Percentiles rank a stretch among this genome's conserved stretches.
phyloP scores from a whole-genome alignment of 164 flowering plant species.

The Akebia trifoliata region DNA sequence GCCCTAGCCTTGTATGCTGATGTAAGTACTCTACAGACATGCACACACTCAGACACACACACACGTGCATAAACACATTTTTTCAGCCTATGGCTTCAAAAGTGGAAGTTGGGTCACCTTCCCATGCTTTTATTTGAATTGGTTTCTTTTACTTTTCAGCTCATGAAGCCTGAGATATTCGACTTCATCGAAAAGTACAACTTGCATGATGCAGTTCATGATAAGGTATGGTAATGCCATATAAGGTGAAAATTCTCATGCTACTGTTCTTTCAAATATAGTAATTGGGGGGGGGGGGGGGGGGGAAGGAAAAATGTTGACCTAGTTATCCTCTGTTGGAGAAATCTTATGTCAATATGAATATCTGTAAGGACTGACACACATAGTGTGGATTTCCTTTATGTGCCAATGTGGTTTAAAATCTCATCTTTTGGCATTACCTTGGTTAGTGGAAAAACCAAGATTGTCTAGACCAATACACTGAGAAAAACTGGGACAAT shows the following conservation, averaged over 20 bases:
- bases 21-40: constrained; percentile 47
- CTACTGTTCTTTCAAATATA: not conserved
- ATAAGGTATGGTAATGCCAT: constrained; percentile 59
- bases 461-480: no score
- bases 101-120: no score
- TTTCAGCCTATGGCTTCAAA: not conserved
- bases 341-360: not conserved
- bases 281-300: not conserved
- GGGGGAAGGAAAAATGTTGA: not conserved
- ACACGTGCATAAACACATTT: not conserved
- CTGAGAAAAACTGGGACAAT: no score
- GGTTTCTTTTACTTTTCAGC: constrained; percentile 37
- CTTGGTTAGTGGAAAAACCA: no score
- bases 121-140: not conserved
- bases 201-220: constrained; percentile 75
- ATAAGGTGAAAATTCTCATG: constrained; percentile 1
- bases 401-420: not conserved
- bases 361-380: not conserved
- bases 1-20: constrained; percentile 90
- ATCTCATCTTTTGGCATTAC: no score
- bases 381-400: not conserved
- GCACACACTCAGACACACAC: no score
- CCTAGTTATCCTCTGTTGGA: not conserved
- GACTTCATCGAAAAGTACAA: constrained; percentile 83
- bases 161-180: constrained; percentile 82